Percentiles rank a stretch among this genome's conserved stretches.
These are phyloP conservation scores for Leccinum pellstonianum DNA, from an alignment of 768 basidiomycete genomes.

Conservation along the genomic window DNA sequence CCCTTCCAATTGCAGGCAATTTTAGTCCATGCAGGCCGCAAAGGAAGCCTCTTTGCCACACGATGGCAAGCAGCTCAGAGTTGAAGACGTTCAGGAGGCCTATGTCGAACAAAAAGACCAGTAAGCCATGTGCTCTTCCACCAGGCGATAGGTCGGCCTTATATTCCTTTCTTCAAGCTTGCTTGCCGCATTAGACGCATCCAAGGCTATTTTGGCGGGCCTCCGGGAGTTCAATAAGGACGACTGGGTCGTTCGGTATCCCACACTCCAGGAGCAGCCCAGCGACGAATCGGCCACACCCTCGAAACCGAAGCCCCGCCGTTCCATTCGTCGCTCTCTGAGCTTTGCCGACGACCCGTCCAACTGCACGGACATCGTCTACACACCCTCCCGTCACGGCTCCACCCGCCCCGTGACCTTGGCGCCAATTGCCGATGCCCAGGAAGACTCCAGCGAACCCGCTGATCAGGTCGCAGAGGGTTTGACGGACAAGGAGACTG, in stretches of 20 bases:
- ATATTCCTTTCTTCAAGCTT: conserved; percentile 34
- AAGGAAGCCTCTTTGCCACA: conserved; percentile 15
- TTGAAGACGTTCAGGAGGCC: conserved; percentile 72
- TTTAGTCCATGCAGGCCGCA: conserved; percentile 15
- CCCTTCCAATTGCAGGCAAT: conserved; percentile 5
- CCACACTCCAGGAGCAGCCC: conserved; percentile 58
- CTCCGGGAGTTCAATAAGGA: conserved; percentile 80
- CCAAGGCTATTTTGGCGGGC: conserved; percentile 65
- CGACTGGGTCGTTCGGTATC: conserved; percentile 89
- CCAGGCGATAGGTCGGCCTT: not conserved
- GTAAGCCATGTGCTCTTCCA: conserved; percentile 41
- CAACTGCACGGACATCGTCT: conserved; percentile 62
- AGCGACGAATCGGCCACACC: conserved; percentile 28
- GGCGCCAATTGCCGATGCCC: conserved; percentile 48
- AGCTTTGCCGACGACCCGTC: conserved; percentile 85
- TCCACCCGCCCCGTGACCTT: conserved; percentile 61
- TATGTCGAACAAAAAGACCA: conserved; percentile 75
- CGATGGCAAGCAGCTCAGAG: conserved; percentile 40
- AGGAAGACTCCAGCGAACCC: conserved; percentile 29
- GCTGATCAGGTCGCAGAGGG: conserved; percentile 23
- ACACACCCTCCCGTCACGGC: conserved; percentile 48
- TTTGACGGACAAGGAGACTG: conserved; percentile 34
- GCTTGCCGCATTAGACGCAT: conserved; percentile 71
- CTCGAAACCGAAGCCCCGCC: conserved; percentile 32
- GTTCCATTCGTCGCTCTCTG: conserved; percentile 62